phyloP scores from a whole-genome alignment of 495 filamentous ascomycete genomes.

The Aspergillus incahuasiensis region DNA sequence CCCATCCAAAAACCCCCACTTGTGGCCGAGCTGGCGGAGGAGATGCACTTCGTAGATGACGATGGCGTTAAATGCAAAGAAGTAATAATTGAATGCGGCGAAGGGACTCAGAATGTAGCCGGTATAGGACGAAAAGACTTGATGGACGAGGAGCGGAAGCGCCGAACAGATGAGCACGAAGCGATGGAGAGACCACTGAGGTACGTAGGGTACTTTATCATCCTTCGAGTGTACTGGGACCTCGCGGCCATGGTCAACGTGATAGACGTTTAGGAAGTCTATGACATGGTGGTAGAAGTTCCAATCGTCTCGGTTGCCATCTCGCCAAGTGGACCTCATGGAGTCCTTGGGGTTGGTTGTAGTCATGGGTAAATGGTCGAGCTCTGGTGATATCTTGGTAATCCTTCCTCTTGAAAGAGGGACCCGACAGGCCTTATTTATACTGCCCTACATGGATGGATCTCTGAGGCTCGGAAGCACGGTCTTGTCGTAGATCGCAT shows the following conservation, averaged over 20 bases:
- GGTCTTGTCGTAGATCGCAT: slow-evolving; percentile 1
- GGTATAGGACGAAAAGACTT: slow-evolving; percentile 28
- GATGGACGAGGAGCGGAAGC: slow-evolving; percentile 33
- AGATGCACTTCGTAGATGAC: slow-evolving; percentile 33
- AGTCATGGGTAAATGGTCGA: not conserved
- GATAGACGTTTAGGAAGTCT: slow-evolving; percentile 34
- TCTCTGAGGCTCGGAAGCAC: slow-evolving; percentile 9
- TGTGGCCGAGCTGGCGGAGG: slow-evolving; percentile 23
- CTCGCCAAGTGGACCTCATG: slow-evolving; percentile 42
- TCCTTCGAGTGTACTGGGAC: slow-evolving; percentile 36
- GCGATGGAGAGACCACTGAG: slow-evolving; percentile 35
- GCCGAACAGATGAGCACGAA: slow-evolving; percentile 38
- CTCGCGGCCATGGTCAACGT: slow-evolving; percentile 27
- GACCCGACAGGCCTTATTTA: not conserved
- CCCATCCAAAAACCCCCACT: slow-evolving; percentile 24
- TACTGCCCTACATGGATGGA: slow-evolving; percentile 1
- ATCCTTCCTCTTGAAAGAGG: not conserved
- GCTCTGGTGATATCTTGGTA: slow-evolving; percentile 18
- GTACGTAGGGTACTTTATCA: slow-evolving; percentile 35
- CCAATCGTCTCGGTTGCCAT: slow-evolving; percentile 30
- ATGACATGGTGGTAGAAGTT: slow-evolving; percentile 32
- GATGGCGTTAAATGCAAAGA: slow-evolving; percentile 28
- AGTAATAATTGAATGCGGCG: slow-evolving; percentile 35
- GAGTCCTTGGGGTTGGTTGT: slow-evolving; percentile 36
- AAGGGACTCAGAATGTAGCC: slow-evolving; percentile 28